phyloP scores from a whole-genome alignment of 495 filamentous ascomycete species.

The Pseudoneurospora amorphoporcata region DNA sequence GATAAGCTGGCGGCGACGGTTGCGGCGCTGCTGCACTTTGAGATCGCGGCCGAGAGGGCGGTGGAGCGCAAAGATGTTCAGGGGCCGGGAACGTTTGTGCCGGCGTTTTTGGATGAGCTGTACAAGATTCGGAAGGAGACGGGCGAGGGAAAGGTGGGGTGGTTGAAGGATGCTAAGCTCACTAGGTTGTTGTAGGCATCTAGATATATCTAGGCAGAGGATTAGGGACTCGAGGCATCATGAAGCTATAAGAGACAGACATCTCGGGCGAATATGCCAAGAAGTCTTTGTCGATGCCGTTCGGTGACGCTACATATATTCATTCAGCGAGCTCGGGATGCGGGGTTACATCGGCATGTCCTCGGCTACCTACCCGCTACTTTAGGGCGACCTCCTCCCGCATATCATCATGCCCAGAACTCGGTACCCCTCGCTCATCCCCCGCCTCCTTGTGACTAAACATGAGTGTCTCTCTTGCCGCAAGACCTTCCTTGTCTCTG shows the following conservation, averaged over 20 bases:
- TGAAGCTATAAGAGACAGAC: too few species aligned
- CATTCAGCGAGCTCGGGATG: background rate
- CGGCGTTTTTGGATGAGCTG: constrained; percentile 69
- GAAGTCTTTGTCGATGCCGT: background rate
- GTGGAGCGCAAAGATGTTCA: constrained; percentile 47
- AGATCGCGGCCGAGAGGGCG: constrained; percentile 77
- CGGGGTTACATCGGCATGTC: background rate
- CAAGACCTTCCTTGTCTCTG: background rate
- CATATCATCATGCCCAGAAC: background rate
- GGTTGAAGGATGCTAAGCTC: constrained; percentile 50
- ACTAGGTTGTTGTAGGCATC: background rate
- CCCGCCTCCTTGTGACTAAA: background rate
- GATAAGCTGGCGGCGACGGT: constrained; percentile 58
- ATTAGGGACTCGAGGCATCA: too few species aligned
- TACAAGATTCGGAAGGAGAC: constrained; percentile 42
- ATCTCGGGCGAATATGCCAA: background rate
- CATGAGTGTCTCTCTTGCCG: background rate
- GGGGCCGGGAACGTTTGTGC: constrained; percentile 83
- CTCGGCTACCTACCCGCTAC: background rate
- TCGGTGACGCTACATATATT: background rate
- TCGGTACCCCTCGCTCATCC: background rate
- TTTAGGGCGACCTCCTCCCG: background rate
- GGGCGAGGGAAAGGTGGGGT: constrained; percentile 35
- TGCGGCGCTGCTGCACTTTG: constrained; percentile 66
- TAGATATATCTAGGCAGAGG: background rate